Percentiles rank a stretch among this genome's conserved stretches.
Conservation (phyloP, 345 rosid species). For the Heritiera fomes region DNA sequence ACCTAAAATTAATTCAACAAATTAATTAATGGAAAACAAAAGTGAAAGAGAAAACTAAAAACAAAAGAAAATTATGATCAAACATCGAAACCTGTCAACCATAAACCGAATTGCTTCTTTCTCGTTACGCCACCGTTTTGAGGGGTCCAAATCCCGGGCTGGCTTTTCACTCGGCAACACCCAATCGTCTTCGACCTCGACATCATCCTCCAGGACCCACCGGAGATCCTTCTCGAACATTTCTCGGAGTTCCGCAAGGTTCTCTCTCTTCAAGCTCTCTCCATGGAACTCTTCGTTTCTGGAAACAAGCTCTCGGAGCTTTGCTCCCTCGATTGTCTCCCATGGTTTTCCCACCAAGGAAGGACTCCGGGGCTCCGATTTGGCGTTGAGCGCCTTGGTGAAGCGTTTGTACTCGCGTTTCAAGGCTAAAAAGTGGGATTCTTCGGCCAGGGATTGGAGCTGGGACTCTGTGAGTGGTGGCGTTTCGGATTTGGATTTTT, state of each 20-base stretch:
- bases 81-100: conserved; percentile 60
- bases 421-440: conserved; percentile 48
- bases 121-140: conserved; percentile 62
- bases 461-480: conserved; percentile 50
- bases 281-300: conserved; percentile 47
- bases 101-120: conserved; percentile 67
- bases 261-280: conserved; percentile 48
- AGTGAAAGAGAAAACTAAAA: neutral
- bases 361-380: conserved; percentile 7
- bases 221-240: conserved; percentile 67
- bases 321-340: conserved; percentile 74
- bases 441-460: conserved; percentile 46
- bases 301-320: conserved; percentile 55
- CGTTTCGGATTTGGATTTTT: conserved; percentile 35
- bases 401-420: conserved; percentile 69
- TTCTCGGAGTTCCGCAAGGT: conserved; percentile 65
- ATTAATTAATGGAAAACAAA: neutral
- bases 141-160: conserved; percentile 50
- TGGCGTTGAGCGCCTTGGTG: conserved; percentile 39
- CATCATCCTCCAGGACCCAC: conserved; percentile 87
- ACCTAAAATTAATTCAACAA: conserved; percentile 38
- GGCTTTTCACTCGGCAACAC: conserved; percentile 25
- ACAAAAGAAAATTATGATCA: neutral
- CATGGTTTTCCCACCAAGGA: conserved; percentile 73
- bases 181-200: conserved; percentile 46